A percentile compares a stretch with the other conserved stretches of the same genome.
phyloP scores from a whole-genome alignment of 2,329 filamentous ascomycete genomes.

The Aspergillus hortae region DNA sequence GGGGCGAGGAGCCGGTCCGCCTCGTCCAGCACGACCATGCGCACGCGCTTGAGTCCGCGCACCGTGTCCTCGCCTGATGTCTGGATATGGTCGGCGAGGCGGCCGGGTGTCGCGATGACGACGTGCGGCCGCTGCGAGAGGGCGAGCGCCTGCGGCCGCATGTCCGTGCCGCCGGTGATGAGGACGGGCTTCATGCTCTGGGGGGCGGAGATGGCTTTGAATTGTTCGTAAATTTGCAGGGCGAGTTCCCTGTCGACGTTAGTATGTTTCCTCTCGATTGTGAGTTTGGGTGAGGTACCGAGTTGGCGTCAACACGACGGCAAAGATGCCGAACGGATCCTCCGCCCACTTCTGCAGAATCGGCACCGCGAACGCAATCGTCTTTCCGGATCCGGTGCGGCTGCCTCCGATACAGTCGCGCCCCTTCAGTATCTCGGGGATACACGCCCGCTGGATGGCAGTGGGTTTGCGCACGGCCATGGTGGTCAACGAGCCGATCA shows the following conservation, averaged over 20 bases:
- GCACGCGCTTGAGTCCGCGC: constrained; percentile 71
- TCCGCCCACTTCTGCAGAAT: constrained; percentile 91
- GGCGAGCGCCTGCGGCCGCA: constrained; percentile 83
- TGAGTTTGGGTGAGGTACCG: constrained; percentile 47
- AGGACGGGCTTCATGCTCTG: constrained; percentile 83
- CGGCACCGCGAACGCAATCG: constrained; percentile 89
- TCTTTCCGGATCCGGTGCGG: constrained; percentile 94
- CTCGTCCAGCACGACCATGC: constrained; percentile 90
- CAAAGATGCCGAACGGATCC: constrained; percentile 89
- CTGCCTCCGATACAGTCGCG: constrained; percentile 93
- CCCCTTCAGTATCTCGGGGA: constrained; percentile 86
- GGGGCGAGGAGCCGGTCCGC: constrained; percentile 81
- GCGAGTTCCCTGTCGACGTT: constrained; percentile 68
- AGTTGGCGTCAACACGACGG: constrained; percentile 82
- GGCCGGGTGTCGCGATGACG: constrained; percentile 89
- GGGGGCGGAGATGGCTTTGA: constrained; percentile 85
- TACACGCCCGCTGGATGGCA: constrained; percentile 86
- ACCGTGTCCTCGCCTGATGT: constrained; percentile 90
- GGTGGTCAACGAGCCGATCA: constrained; percentile 70
- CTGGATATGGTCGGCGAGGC: constrained; percentile 88
- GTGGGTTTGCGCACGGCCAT: constrained; percentile 87
- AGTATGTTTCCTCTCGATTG: neutral
- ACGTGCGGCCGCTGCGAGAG: constrained; percentile 80
- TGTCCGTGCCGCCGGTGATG: constrained; percentile 90
- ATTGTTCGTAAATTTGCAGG: constrained; percentile 92